Percentiles rank a stretch among this genome's conserved stretches.
These are phyloP conservation scores for Fusarium incarnatum DNA, from an alignment of 2,329 filamentous ascomycete genomes.

Conservation along the genomic window DNA sequence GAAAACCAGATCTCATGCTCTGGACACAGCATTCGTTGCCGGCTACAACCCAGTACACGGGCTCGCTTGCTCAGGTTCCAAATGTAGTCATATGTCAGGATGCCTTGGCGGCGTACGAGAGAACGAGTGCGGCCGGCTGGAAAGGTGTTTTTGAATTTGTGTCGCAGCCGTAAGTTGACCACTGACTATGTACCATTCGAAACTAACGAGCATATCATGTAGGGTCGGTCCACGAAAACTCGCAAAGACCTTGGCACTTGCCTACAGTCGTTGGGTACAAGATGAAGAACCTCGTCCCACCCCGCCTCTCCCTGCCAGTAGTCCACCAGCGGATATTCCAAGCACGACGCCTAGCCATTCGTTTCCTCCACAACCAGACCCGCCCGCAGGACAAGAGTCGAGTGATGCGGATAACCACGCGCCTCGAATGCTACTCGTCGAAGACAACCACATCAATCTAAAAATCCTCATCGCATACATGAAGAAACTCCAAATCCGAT, in stretches of 20 bases:
- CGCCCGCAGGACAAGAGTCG: background rate
- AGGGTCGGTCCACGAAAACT: slow-evolving; percentile 1
- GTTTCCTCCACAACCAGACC: background rate
- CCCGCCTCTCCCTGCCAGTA: rapidly evolving
- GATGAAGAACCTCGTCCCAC: background rate
- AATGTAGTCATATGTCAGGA: background rate
- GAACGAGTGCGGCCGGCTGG: background rate
- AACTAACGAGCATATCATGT: background rate
- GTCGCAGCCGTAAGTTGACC: slow-evolving; percentile 1
- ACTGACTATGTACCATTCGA: too few relatives aligned
- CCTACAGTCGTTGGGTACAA: background rate
- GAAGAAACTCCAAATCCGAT: background rate
- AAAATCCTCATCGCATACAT: background rate
- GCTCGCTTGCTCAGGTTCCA: background rate
- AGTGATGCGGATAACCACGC: background rate
- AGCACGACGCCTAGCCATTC: background rate
- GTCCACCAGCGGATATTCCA: background rate
- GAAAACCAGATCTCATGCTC: background rate
- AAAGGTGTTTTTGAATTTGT: slow-evolving; percentile 6
- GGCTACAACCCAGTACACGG: background rate
- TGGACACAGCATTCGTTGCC: background rate
- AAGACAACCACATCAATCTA: slow-evolving; percentile 6
- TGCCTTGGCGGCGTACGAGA: background rate
- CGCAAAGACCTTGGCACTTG: background rate
- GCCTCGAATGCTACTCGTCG: background rate